These are phyloP conservation scores for Nectriaceae sp. DNA, from an alignment of 2,329 filamentous ascomycete genomes.

Conservation along the genomic window DNA sequence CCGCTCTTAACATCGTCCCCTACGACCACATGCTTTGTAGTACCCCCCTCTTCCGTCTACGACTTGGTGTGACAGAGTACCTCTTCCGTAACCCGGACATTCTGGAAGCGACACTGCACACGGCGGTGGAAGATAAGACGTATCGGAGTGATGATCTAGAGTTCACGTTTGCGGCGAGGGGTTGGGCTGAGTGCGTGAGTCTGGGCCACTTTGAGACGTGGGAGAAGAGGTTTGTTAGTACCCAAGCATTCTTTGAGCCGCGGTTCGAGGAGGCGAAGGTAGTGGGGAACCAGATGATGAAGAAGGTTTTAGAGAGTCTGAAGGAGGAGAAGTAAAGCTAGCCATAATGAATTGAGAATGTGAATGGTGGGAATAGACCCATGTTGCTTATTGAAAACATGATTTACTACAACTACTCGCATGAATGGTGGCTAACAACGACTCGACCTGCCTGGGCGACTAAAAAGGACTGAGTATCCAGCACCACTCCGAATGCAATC, in stretches of 20 bases:
- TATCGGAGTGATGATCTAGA: constrained; percentile 96
- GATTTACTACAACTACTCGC: background rate
- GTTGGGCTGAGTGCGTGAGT: constrained; percentile 92
- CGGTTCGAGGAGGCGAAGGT: constrained; percentile 84
- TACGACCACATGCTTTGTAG: constrained; percentile 99
- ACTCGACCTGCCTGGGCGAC: no score
- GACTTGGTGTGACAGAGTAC: constrained; percentile 96
- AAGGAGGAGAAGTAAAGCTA: constrained; percentile 31
- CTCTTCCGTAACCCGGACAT: constrained; percentile 82
- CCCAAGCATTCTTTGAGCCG: constrained; percentile 89
- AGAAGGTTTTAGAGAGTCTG: constrained; percentile 85
- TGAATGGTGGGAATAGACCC: background rate
- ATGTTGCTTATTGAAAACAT: background rate
- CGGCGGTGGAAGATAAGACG: constrained; percentile 84
- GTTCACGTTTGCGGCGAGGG: constrained; percentile 94
- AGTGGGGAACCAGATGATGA: constrained; percentile 96
- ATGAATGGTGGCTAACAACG: background rate
- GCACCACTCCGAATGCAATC: background rate
- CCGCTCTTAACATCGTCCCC: constrained; percentile 85
- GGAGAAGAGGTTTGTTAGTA: constrained; percentile 85
- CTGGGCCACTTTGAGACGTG: constrained; percentile 94
- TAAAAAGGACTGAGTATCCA: background rate
- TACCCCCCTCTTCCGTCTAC: constrained; percentile 93
- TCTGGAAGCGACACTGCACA: constrained; percentile 81
- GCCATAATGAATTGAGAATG: background rate